A percentile compares a stretch with the other conserved stretches of the same genome.
phyloP scores from a whole-genome alignment of 2,329 filamentous ascomycete genomes.

The Talaromyces sp. region DNA sequence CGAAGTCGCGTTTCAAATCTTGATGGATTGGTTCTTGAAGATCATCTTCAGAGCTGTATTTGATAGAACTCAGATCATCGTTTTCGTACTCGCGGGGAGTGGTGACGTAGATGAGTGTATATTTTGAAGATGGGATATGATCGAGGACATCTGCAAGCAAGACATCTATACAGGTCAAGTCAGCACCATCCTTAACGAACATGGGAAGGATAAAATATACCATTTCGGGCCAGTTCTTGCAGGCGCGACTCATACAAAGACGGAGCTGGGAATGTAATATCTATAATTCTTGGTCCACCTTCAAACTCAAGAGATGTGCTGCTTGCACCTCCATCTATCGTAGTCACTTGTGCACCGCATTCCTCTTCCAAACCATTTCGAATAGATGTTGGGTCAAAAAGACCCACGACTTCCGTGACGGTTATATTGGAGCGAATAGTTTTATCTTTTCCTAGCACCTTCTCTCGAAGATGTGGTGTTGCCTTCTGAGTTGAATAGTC shows the following conservation, averaged over 20 bases:
- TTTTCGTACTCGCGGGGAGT: conserved; percentile 47
- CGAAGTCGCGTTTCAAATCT: conserved; percentile 68
- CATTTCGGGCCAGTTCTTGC: conserved; percentile 42
- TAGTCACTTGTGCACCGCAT: conserved; percentile 46
- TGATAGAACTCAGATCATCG: conserved; percentile 26
- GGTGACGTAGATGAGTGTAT: conserved; percentile 74
- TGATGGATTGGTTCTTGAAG: conserved; percentile 62
- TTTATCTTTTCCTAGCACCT: conserved; percentile 48
- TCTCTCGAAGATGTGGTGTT: conserved; percentile 53
- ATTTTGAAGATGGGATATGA: conserved; percentile 51
- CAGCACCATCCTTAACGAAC: conserved; percentile 2
- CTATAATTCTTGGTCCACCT: conserved; percentile 41
- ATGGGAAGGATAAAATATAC: conserved; percentile 21
- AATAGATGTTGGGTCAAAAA: conserved; percentile 45
- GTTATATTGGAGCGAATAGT: conserved; percentile 52
- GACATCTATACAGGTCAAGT: conserved; percentile 36
- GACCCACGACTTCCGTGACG: conserved; percentile 53
- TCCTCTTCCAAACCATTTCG: conserved; percentile 42
- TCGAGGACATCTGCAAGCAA: conserved; percentile 48
- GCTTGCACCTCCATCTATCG: conserved; percentile 44
- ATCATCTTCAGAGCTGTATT: conserved; percentile 62
- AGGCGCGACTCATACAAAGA: conserved; percentile 34
- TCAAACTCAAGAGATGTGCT: conserved; percentile 39
- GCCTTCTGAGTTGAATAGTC: conserved; percentile 60
- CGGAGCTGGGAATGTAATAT: conserved; percentile 45